A percentile compares a stretch with the other conserved stretches of the same genome.
Conservation (phyloP, 2,329 filamentous ascomycete species). For the Cladosporium sphaerospermum region DNA sequence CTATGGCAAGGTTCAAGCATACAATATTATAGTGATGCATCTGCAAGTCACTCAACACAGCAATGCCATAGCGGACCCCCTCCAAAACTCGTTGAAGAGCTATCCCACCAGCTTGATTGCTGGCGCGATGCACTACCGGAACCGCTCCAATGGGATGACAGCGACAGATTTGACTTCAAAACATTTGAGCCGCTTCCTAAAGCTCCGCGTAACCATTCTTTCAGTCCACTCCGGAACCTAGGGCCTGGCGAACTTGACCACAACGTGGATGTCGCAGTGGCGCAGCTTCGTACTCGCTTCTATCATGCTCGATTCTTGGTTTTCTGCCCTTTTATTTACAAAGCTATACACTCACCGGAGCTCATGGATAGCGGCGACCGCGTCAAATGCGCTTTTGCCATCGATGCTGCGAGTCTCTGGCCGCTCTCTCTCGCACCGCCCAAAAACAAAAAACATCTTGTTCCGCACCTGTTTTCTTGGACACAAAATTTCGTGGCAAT, state of each 20-base stretch:
- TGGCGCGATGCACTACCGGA: constrained; percentile 53
- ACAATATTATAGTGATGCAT: constrained; percentile 1
- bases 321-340: constrained; percentile 53
- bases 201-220: constrained; percentile 33
- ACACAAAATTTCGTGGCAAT: constrained; percentile 56
- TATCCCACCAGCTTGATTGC: constrained; percentile 49
- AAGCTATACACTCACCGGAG: constrained; percentile 52
- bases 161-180: constrained; percentile 42
- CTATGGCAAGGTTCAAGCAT: not conserved
- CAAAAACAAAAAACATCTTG: constrained; percentile 51
- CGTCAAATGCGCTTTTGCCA: constrained; percentile 49
- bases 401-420: constrained; percentile 53
- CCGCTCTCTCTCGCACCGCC: constrained; percentile 53
- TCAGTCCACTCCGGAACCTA: constrained; percentile 41
- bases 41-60: constrained; percentile 20
- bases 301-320: constrained; percentile 54
- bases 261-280: constrained; percentile 52
- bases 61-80: constrained; percentile 33
- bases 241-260: constrained; percentile 44
- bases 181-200: constrained; percentile 21
- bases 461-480: constrained; percentile 56
- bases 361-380: constrained; percentile 49
- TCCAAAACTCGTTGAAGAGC: constrained; percentile 42
- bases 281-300: constrained; percentile 52
- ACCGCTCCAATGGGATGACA: constrained; percentile 52